Evolutionary conservation across 2,329 filamentous ascomycete genomes (phyloP).

Genomic region (Aspergillus sp.): DNA sequence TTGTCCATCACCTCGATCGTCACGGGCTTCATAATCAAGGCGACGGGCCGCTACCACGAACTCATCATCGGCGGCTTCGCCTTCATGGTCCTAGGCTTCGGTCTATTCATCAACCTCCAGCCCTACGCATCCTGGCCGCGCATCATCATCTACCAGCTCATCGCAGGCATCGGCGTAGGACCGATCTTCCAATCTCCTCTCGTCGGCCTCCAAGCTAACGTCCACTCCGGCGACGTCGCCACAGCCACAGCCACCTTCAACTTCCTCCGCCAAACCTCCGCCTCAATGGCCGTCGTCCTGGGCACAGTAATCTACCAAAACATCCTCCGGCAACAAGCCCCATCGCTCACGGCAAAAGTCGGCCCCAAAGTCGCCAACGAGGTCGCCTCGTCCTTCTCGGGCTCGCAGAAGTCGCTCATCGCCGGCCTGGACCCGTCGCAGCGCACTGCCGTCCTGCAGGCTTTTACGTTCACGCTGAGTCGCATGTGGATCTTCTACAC

Average conservation of each 20-base stretch:
- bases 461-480: slow-evolving; percentile 37
- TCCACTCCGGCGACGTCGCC: slow-evolving; percentile 53
- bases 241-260: slow-evolving; percentile 55
- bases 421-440: slow-evolving; percentile 25
- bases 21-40: slow-evolving; percentile 63
- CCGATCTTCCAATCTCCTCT: slow-evolving; percentile 57
- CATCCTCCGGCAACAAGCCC: slow-evolving; percentile 25
- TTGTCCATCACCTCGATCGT: slow-evolving; percentile 55
- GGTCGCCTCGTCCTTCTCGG: slow-evolving; percentile 27
- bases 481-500: slow-evolving; percentile 47
- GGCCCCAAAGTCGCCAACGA: slow-evolving; percentile 19
- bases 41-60: slow-evolving; percentile 58
- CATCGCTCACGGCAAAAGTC: slow-evolving; percentile 20
- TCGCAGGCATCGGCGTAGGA: slow-evolving; percentile 54
- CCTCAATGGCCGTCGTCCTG: slow-evolving; percentile 51
- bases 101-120: slow-evolving; percentile 53
- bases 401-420: slow-evolving; percentile 28
- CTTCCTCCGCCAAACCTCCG: slow-evolving; percentile 52
- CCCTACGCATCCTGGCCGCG: slow-evolving; percentile 46
- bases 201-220: slow-evolving; percentile 56
- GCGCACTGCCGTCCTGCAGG: slow-evolving; percentile 30
- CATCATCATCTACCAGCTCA: slow-evolving; percentile 48
- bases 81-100: slow-evolving; percentile 57
- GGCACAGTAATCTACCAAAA: slow-evolving; percentile 45
- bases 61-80: slow-evolving; percentile 53